Evolutionary conservation across 2,329 filamentous ascomycete species (phyloP).

Genomic region (Penicillium verrucosum): DNA sequence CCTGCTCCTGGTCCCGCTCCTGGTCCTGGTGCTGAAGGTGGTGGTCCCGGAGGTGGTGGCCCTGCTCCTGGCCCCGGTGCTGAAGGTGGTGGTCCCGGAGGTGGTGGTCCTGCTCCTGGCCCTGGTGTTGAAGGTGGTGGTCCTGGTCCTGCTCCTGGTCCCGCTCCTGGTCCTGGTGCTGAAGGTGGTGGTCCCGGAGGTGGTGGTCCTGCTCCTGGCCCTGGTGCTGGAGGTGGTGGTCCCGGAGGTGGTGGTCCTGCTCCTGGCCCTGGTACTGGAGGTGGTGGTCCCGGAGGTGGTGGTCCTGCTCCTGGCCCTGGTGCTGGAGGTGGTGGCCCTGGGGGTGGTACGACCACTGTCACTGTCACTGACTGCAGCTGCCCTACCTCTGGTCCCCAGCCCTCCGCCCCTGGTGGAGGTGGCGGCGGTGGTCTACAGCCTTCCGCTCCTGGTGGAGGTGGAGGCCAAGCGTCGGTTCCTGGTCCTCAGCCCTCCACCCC

Average conservation of each 20-base stretch:
- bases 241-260: background rate
- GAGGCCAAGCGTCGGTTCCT: background rate
- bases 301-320: background rate
- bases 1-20: background rate
- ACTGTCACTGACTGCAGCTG: conserved; percentile 23
- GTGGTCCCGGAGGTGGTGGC: background rate
- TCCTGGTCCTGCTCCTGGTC: background rate
- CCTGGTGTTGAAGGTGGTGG: conserved; percentile 8
- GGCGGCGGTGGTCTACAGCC: background rate
- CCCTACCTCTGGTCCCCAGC: conserved; percentile 8
- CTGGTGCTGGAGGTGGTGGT: background rate
- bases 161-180: background rate
- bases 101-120: conserved; percentile 31
- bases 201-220: background rate
- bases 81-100: background rate
- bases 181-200: background rate
- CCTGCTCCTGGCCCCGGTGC: too few species aligned
- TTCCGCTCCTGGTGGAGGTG: background rate
- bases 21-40: background rate
- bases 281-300: too few species aligned
- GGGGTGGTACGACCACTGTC: conserved; percentile 13
- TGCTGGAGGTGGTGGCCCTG: background rate
- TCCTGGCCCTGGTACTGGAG: background rate
- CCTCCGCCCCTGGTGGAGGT: background rate
- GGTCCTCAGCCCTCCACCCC: background rate